phyloP scores from a whole-genome alignment of 495 filamentous ascomycete species.

The Talaromyces wortmannii region DNA sequence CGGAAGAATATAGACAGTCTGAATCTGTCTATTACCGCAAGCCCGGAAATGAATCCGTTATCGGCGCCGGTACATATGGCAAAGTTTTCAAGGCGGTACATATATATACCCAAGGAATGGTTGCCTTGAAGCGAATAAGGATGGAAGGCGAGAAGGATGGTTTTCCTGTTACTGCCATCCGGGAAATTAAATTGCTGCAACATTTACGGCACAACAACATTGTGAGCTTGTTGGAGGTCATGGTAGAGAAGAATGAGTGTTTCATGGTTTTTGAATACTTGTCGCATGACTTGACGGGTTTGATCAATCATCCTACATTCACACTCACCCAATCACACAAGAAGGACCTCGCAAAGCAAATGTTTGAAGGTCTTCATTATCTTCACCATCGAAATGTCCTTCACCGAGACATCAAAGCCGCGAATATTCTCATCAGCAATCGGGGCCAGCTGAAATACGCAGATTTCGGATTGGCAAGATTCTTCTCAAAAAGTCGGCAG shows the following conservation, averaged over 20 bases:
- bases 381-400: slow-evolving; percentile 90
- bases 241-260: slow-evolving; percentile 98
- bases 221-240: slow-evolving; percentile 77
- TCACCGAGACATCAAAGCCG: slow-evolving; percentile 92
- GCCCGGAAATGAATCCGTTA: slow-evolving; percentile 88
- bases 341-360: slow-evolving; percentile 87
- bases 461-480: slow-evolving; percentile 95
- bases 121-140: slow-evolving; percentile 87
- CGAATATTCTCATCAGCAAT: slow-evolving; percentile 90
- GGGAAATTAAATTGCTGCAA: slow-evolving; percentile 94
- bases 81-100: slow-evolving; percentile 99
- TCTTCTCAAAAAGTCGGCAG: slow-evolving; percentile 86
- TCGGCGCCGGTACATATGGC: slow-evolving; percentile 89
- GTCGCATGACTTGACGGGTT: slow-evolving; percentile 82
- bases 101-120: slow-evolving; percentile 83
- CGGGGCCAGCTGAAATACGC: slow-evolving; percentile 85
- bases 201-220: slow-evolving; percentile 89
- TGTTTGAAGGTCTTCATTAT: slow-evolving; percentile 92
- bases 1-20: slow-evolving; percentile 63
- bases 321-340: slow-evolving; percentile 80
- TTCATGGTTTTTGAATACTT: slow-evolving; percentile 99
- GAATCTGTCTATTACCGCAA: slow-evolving; percentile 89
- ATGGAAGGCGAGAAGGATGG: slow-evolving; percentile 98
- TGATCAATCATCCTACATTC: slow-evolving; percentile 92
- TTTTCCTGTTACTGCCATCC: slow-evolving; percentile 92